Base-by-base conservation (phyloP, 768 basidiomycete genomes). In the Rhodosporidiobolus sp. region DNA sequence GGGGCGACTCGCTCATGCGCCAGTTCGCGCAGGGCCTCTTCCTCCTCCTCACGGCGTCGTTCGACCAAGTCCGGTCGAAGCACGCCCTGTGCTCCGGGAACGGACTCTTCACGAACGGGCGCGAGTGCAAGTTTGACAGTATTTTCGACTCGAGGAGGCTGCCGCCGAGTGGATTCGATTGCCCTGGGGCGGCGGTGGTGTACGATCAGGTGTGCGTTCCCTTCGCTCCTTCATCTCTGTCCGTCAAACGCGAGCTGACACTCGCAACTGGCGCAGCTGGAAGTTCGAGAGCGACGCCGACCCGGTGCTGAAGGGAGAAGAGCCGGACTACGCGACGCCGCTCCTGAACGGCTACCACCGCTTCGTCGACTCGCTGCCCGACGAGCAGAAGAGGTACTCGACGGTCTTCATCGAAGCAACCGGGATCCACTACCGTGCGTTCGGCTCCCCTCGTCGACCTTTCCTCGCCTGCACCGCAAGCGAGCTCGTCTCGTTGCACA, bases 1-100 rank as follows among this genome's bases (percentile, higher is more conserved):
- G 61, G 8, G 61, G 61, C 32, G 61, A 62, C 49, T 50, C 48
- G 1, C 61, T 55, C 8, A 49, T 50, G 65, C 56, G 65, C 5
- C 65, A 66, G n/a, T 58, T 66, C n/a, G 34, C 65, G 3, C 65
- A 66, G 30, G 65, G 65, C 20, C 30, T 66, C 6, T 58, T 49
- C 57, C 55, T 66, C 19, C 46, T 66, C 16, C 56, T 66, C 46
- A 30, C 56, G 24, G 16, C 45, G 22, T 26, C 32, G 30, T 52
- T 66, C 48, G 48, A 30, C 26, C 48, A 48, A 26, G 48, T 58
- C 10, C 17, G 26, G 9, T 30, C 10, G 4, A 16, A 48, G 19
- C 45, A 58, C 19, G 34, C 38, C 38, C 10, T n/a, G 32, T 66
- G 65, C 48, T 19, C 16, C 24, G 65, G 65, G 24, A 48, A 58